Evolutionary conservation across 1,284 basidiomycete genomes (phyloP).

Genomic region (Cystobasidium sp.): DNA sequence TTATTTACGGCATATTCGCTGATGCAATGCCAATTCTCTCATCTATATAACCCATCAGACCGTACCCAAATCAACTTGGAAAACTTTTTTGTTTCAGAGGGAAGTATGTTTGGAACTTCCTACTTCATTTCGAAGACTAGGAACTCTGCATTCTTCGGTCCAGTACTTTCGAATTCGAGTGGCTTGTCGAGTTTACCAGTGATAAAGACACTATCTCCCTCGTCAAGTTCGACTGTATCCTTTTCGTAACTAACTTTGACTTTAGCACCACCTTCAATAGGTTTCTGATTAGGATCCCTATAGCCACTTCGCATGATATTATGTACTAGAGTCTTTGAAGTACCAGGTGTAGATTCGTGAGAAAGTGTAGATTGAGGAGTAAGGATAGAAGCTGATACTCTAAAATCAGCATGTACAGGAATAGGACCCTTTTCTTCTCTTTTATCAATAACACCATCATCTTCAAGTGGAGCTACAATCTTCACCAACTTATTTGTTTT

Average conservation of each 20-base stretch:
- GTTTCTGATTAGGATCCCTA: slow-evolving; percentile 62
- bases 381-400: slow-evolving; percentile 67
- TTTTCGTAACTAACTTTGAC: slow-evolving; percentile 61
- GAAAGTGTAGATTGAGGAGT: slow-evolving; percentile 63
- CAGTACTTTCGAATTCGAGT: slow-evolving; percentile 63
- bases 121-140: slow-evolving; percentile 68
- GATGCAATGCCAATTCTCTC: too few species aligned
- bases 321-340: slow-evolving; percentile 61
- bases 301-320: slow-evolving; percentile 72
- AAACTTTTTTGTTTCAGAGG: background rate
- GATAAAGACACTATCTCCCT: slow-evolving; percentile 76
- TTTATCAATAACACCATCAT: slow-evolving; percentile 64
- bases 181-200: slow-evolving; percentile 62
- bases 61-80: background rate
- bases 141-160: slow-evolving; percentile 67
- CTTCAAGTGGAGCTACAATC: slow-evolving; percentile 71
- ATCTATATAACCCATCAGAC: background rate
- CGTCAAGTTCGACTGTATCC: slow-evolving; percentile 61
- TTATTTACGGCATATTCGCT: too few species aligned
- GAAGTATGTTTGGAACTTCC: background rate
- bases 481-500: slow-evolving; percentile 72
- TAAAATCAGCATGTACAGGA: slow-evolving; percentile 62
- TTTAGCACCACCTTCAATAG: slow-evolving; percentile 60
- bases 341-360: slow-evolving; percentile 63
- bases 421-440: slow-evolving; percentile 74